phyloP scores from a whole-genome alignment of 306 rosid genomes.

The barrel medic (Medicago truncatula) region MtrunA17r5.0-ANR NC_053045.1:61975001-61975500 shows the following conservation, averaged over 20 bases:
- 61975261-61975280: background rate
- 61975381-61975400: too few species aligned
- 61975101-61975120: background rate
- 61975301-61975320: too few species aligned
- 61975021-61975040: background rate
- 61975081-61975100: background rate
- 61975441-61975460: too few species aligned
- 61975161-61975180: constrained; percentile 34
- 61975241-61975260: background rate
- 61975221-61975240: constrained; percentile 18
- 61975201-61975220: constrained; percentile 43
- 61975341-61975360: too few species aligned
- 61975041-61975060: too few species aligned
- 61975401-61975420: too few species aligned
- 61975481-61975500: too few species aligned
- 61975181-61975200: constrained; percentile 40
- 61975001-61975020: background rate
- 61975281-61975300: background rate
- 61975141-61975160: background rate
- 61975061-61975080: constrained; percentile 23
- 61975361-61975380: too few species aligned
- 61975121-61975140: constrained; percentile 18
- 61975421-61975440: too few species aligned
- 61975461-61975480: too few species aligned
- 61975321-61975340: too few species aligned